Base-by-base conservation (phyloP, 495 filamentous ascomycete genomes). In the Xylaria cubensis region DNA sequence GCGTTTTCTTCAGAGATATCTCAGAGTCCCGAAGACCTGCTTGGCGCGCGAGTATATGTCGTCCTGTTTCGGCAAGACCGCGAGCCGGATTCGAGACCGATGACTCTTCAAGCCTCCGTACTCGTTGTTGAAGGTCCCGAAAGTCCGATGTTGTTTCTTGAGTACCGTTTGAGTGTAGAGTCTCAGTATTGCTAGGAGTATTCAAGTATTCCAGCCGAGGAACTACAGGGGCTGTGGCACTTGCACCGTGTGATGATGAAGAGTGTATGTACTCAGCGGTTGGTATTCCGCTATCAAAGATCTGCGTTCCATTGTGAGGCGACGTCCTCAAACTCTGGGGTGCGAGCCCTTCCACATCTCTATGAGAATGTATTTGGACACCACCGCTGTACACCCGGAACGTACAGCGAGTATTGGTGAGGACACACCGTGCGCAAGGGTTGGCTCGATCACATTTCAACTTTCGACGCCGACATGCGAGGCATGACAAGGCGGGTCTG, bases 401-500 rank as follows among this genome's bases (percentile, higher is more conserved):
- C 6, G 26, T 70, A 56, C 79, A 80, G 29, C 70, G 72, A 36
- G 71, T 67, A 44, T 76, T 74, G 12, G 75, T 34, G 0, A 74
- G 69, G 34, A 85, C 76, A 64, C 86, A 86, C 73, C 83, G 84
- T 17, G 78, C 70, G 71, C 85, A 88, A 41, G 84, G 85, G 17
- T 80, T 75, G 34, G 74, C 76, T 41, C 80, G 79, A 69, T 87
- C 82, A 72, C 85, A 88, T 70, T 83, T 86, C 74, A 87, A 83
- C 78, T 86, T 87, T 39, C 85, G 83, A 13, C 84, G 84, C n/a
- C 82, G 80, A 70, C 85, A 87, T 56, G 85, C 83, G 12, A 85
- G 68, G 44, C 85, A 86, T 0, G 83, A 83, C 29, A 81, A 72
- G 17, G 82, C 80, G 24, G 81, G 81, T 61, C 82, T 76, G 32